Evolutionary conservation across 495 filamentous ascomycete genomes (phyloP).

Genomic region (Barbatosphaeria neglecta): DNA sequence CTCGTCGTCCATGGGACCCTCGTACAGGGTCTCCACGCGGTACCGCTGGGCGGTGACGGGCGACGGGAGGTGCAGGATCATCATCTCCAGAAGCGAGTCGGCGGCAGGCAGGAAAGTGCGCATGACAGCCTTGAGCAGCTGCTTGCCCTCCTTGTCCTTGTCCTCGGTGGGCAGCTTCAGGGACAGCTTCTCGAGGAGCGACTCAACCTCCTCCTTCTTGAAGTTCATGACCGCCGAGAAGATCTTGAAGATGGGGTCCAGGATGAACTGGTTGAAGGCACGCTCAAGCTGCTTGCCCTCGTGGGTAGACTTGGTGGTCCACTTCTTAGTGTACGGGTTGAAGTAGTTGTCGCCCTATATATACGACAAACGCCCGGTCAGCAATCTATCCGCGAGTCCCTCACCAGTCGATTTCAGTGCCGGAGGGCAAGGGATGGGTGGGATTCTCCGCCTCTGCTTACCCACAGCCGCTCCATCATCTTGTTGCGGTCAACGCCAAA

Average conservation of each 20-base stretch:
- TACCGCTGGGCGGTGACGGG: constrained; percentile 95
- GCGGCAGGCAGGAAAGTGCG: constrained; percentile 95
- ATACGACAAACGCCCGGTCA: background rate
- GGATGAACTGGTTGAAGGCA: constrained; percentile 97
- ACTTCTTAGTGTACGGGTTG: constrained; percentile 99
- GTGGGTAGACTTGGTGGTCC: constrained; percentile 70
- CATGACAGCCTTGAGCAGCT: constrained; percentile 95
- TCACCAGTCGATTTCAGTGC: background rate
- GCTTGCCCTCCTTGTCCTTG: constrained; percentile 91
- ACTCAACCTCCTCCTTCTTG: constrained; percentile 87
- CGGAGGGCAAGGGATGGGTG: background rate
- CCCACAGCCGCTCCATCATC: constrained; percentile 99
- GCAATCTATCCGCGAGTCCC: too few relatives aligned
- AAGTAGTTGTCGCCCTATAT: constrained; percentile 92
- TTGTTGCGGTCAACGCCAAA: constrained; percentile 98
- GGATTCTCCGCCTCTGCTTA: too few relatives aligned
- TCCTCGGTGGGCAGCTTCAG: constrained; percentile 81
- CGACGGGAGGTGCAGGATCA: constrained; percentile 97
- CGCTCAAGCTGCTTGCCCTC: constrained; percentile 88
- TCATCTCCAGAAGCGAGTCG: constrained; percentile 98
- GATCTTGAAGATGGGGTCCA: constrained; percentile 99
- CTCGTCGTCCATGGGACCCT: constrained; percentile 89
- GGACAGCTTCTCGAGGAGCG: constrained; percentile 78
- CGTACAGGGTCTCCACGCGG: constrained; percentile 97
- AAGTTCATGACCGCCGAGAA: constrained; percentile 93